Evolutionary conservation across 2,329 filamentous ascomycete genomes (phyloP), one percentile per base, ranked within the genome.

Genomic region (Stachybotrys echinatus): DNA sequence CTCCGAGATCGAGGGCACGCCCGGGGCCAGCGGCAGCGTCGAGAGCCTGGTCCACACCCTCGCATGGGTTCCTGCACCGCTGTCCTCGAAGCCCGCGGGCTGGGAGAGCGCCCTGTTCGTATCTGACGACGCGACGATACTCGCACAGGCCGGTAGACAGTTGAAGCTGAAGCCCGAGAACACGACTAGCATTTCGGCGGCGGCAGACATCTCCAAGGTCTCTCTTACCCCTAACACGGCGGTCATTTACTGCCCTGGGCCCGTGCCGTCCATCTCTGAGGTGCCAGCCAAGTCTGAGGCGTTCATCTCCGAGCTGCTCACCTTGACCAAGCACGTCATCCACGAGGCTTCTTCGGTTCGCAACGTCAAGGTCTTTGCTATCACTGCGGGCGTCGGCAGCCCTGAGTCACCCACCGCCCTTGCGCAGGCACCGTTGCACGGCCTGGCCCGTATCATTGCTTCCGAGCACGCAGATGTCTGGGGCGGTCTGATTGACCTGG

Each of bases 1-100:
- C 42, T 48, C 48, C 27, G 51, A 48, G 10, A 23, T 53, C 14
- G 51, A 53, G 40, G 45, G 48, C 12, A 19, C 34, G 10, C 14
- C 45, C 3, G 46, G 42, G 19, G 19, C 21, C 19, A 42, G 48
- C 20, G 44, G 48, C 12, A 48, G 51, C 45, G 42, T 50, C 14
- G 48, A 50, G 18, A 40, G 45, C 19, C 42, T 53, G 14, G 51
- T 53, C 8, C 51, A 53, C 42, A 48, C 44, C n/a, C 23, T 53
- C n/a, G 48, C 44, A 12, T 53, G 51, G 51, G 18, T 42, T 10
- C 48, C 48, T 18, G 40, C 42, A 5, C 17, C 4, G n/a, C 23
- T 48, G 6, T 22, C 51, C 2, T 45, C 50, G 45, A 34, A 43
- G 19, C 51, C 51, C n/a, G 20, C 18, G 10, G 40, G 21, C 21